phyloP scores from a whole-genome alignment of 75 land plant species.

The Chamaecyparis obtusa region DNA sequence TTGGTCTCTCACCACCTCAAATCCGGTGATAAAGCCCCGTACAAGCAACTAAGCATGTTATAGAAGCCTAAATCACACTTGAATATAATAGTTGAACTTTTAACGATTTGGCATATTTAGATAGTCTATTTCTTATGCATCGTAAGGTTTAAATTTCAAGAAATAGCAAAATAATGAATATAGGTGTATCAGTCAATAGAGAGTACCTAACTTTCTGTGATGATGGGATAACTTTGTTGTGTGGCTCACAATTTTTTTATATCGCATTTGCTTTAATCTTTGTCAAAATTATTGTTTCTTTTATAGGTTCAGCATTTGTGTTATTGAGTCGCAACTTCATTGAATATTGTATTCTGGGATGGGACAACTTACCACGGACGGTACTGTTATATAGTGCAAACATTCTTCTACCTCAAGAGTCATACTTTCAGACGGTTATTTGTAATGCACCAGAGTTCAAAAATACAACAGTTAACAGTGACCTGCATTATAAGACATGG shows the following conservation, averaged over 20 bases:
- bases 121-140: neutral
- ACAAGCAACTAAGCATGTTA: neutral
- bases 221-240: neutral
- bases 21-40: too few relatives aligned
- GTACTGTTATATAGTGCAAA: slow-evolving; percentile 88
- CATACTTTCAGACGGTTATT: slow-evolving; percentile 81
- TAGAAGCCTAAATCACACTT: neutral
- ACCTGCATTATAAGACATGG: slow-evolving; percentile 48
- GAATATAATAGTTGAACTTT: neutral
- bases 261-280: neutral
- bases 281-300: slow-evolving; percentile 1
- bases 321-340: slow-evolving; percentile 62
- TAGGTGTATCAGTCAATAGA: neutral
- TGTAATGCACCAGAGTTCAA: slow-evolving; percentile 77
- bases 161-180: slow-evolving; percentile 1
- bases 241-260: neutral
- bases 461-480: slow-evolving; percentile 63
- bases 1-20: neutral
- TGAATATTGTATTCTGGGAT: slow-evolving; percentile 79
- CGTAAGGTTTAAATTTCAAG: neutral
- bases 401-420: slow-evolving; percentile 51
- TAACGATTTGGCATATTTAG: neutral
- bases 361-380: slow-evolving; percentile 83
- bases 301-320: slow-evolving; percentile 71
- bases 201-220: neutral